These are phyloP conservation scores for Wickerhamomyces xylosicus DNA, from an alignment of 805 yeast species.

Conservation along the genomic window DNA sequence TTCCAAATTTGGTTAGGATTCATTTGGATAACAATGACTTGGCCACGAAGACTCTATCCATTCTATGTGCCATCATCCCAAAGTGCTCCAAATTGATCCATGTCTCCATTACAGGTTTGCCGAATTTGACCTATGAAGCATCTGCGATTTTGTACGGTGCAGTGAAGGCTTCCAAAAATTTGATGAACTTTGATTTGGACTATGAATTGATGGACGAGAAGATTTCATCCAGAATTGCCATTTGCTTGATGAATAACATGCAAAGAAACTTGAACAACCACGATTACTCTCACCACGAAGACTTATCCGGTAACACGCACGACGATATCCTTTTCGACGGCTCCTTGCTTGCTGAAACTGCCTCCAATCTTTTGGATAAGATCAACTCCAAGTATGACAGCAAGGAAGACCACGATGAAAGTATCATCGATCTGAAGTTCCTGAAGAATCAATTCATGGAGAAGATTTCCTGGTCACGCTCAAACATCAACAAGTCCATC, in stretches of 20 bases:
- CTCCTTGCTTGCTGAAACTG: slow-evolving; percentile 61
- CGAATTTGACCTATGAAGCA: slow-evolving; percentile 43
- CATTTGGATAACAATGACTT: slow-evolving; percentile 66
- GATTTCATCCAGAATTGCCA: slow-evolving; percentile 62
- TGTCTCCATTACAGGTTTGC: slow-evolving; percentile 59
- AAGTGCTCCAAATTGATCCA: slow-evolving; percentile 57
- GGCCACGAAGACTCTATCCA: slow-evolving; percentile 40
- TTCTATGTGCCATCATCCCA: slow-evolving; percentile 59
- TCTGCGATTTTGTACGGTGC: slow-evolving; percentile 61
- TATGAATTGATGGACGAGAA: slow-evolving; percentile 47
- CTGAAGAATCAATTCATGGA: slow-evolving; percentile 29
- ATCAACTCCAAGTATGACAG: slow-evolving; percentile 12
- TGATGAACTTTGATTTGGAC: slow-evolving; percentile 63
- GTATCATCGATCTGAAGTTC: slow-evolving; percentile 23
- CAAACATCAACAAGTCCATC: slow-evolving; percentile 36
- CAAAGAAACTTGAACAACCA: slow-evolving; percentile 38
- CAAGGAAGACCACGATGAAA: slow-evolving; percentile 18
- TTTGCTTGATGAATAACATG: slow-evolving; percentile 77
- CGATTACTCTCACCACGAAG: slow-evolving; percentile 20
- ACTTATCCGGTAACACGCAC: slow-evolving; percentile 11
- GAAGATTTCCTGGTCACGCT: slow-evolving; percentile 28
- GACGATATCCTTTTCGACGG: slow-evolving; percentile 73
- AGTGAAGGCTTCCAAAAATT: slow-evolving; percentile 52
- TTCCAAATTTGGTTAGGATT: slow-evolving; percentile 51
- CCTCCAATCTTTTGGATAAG: slow-evolving; percentile 48